Evolutionary conservation across 2,329 filamentous ascomycete genomes (phyloP).

Genomic region (Calycina marina): DNA sequence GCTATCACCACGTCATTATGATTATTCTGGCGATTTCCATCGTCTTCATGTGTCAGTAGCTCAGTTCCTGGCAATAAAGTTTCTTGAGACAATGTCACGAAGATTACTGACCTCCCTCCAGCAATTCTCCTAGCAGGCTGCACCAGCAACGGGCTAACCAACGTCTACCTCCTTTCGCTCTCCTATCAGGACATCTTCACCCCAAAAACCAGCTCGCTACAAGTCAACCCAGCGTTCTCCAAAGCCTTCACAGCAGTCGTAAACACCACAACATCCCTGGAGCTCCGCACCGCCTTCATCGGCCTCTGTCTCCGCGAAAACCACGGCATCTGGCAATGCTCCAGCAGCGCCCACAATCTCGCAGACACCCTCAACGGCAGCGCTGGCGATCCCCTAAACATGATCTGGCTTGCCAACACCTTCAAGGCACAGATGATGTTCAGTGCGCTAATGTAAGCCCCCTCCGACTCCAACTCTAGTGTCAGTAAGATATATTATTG

Average conservation of each 20-base stretch:
- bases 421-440: constrained; percentile 7
- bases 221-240: constrained; percentile 1
- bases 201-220: background rate
- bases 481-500: too few relatives aligned
- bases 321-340: constrained; percentile 5
- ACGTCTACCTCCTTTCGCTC: constrained; percentile 7
- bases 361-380: constrained; percentile 1
- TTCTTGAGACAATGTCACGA: background rate
- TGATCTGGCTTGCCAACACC: constrained; percentile 5
- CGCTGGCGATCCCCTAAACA: constrained; percentile 6
- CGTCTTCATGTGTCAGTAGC: constrained; percentile 1
- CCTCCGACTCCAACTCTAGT: background rate
- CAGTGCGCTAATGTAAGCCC: constrained; percentile 6
- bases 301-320: constrained; percentile 6
- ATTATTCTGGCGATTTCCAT: constrained; percentile 1
- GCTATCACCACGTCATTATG: constrained; percentile 7
- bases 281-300: constrained; percentile 6
- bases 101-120: background rate
- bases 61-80: background rate
- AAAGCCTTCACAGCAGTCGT: constrained; percentile 4
- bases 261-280: constrained; percentile 1
- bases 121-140: constrained; percentile 6
- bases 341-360: constrained; percentile 3
- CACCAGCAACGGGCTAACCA: constrained; percentile 3
- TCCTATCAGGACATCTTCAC: constrained; percentile 2